Evolutionary conservation across 2,329 filamentous ascomycete genomes (phyloP), one percentile per base, ranked within the genome.

Genomic region (Aspergillus sp.): DNA sequence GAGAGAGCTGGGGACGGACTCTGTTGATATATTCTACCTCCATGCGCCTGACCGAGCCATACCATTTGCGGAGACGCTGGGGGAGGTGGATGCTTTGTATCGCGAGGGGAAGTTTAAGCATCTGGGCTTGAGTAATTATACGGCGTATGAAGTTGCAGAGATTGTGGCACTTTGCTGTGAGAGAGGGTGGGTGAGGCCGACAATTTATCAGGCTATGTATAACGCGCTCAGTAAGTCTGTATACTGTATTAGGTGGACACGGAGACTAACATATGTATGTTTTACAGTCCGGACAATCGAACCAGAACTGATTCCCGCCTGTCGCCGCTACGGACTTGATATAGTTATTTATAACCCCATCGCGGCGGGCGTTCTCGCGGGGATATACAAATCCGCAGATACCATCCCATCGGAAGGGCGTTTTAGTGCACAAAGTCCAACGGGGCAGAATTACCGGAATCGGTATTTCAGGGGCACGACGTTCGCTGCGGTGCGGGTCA

Each of bases 1-100:
- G 22, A 22, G 22, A 18, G 55, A 52, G 43, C 17, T 57, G 26
- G 55, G 42, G 11, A 57, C 55, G 8, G 43, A 57, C 13, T 39
- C 24, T n/a, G 55, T 57, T 20, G 55, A 57, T 48, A 53, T 48
- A 4, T 57, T 57, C n/a, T 57, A 57, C 17, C 55, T 57, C 13
- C 55, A 57, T 36, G 55, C 55, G 2, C 48, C 55, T 13, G 55
- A 53, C 24, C 48, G 55, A 17, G 36, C 55, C 4, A 43, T 53
- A 17, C 48, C 55, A 12, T 57, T 57, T 53, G 48, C 32, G 26
- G 48, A 48, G 18, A 51, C 55, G 13, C 30, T 57, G 15, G 39
- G 26, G 34, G 43, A 44, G 13, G 49, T 57, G 22, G 34, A 57
- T 41, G 34, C 41, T 5, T 42, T 57, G 17, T 48, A 53, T 20